Conservation (phyloP, 2,329 filamentous ascomycete genomes). For the Stromatinia cepivora region DNA sequence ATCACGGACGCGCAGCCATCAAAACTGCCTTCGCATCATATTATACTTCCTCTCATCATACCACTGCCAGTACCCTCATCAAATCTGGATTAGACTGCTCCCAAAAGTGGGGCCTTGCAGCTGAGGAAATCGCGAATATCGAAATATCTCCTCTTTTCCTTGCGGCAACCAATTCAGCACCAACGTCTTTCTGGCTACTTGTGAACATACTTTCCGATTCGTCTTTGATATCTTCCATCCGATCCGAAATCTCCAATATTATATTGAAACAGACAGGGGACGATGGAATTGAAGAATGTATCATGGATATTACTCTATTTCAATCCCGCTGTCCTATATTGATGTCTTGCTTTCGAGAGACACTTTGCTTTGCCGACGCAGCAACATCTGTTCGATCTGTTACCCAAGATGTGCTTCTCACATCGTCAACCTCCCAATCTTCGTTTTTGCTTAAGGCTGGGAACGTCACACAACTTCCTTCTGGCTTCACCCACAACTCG, state of each 20-base stretch:
- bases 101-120: slow-evolving; percentile 39
- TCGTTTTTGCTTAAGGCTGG: slow-evolving; percentile 48
- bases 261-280: slow-evolving; percentile 4
- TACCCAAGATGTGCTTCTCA: slow-evolving; percentile 46
- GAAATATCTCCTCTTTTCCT: slow-evolving; percentile 42
- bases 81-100: slow-evolving; percentile 39
- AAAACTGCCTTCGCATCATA: slow-evolving; percentile 40
- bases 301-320: slow-evolving; percentile 37
- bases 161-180: slow-evolving; percentile 44
- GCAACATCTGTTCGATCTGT: slow-evolving; percentile 46
- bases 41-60: slow-evolving; percentile 39
- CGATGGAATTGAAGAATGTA: slow-evolving; percentile 24
- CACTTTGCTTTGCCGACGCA: slow-evolving; percentile 46
- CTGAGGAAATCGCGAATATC: slow-evolving; percentile 40
- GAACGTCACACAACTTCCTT: slow-evolving; percentile 48
- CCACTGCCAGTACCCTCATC: slow-evolving; percentile 36
- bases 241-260: slow-evolving; percentile 39
- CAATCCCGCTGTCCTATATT: slow-evolving; percentile 47
- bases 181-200: slow-evolving; percentile 46
- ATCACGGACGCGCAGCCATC: slow-evolving; percentile 43
- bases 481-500: slow-evolving; percentile 47
- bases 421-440: slow-evolving; percentile 35
- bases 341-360: slow-evolving; percentile 49
- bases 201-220: slow-evolving; percentile 41
- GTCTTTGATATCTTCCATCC: slow-evolving; percentile 37